Base-by-base conservation (phyloP, 2,329 filamentous ascomycete genomes). In the Sporothrix euskadiensis region DNA sequence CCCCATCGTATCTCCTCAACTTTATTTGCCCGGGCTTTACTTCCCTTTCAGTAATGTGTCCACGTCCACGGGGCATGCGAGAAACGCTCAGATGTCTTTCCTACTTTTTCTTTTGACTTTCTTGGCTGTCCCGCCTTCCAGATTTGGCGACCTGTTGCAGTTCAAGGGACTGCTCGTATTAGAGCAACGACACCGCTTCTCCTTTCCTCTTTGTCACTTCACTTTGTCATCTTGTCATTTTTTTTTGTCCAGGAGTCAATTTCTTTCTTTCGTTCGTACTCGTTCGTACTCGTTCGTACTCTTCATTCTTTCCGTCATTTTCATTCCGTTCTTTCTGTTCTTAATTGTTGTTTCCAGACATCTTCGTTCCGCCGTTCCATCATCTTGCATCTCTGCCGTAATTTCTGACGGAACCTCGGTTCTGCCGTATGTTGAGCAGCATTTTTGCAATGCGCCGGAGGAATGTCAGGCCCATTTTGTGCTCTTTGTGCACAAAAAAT, bases 111-210 rank as follows among this genome's bases (percentile, higher is more conserved):
- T 22, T 9, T 56, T 22, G 26, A 57, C 35, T 14, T 14, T 26
- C 54, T 8, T 59, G 14, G 30, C 14, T 32, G 35, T 35, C 5
- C 9, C 35, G 35, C 59, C 59, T 65, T 65, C 59, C 59, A 26
- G 35, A 65, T 65, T 65, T 65, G 59, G 59, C 39, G 59, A 26
- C 35, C 39, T 65, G n/a, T 65, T 56, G 52, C 22, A 56, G 12
- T 39, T 44, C 59, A 65, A 19, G 16, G 59, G 59, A 41, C 39
- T 65, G 59, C 32, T 65, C 59, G 59, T 44, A 65, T 26, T 65
- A n/a, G 59, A 8, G 35, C 5, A 19, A 65, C 39, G 35, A 26
- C 35, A 65, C 35, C 59, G 59, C n/a, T 44, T 65, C 35, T 65
- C 59, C 12, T 65, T 12, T 3, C 8, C 59, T 14, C 19, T 9